Percentiles rank a stretch among this genome's conserved stretches.
These are phyloP conservation scores for Saccharomyces kudriavzevii DNA, from an alignment of 805 yeast genomes.

Conservation along the genomic window DNA sequence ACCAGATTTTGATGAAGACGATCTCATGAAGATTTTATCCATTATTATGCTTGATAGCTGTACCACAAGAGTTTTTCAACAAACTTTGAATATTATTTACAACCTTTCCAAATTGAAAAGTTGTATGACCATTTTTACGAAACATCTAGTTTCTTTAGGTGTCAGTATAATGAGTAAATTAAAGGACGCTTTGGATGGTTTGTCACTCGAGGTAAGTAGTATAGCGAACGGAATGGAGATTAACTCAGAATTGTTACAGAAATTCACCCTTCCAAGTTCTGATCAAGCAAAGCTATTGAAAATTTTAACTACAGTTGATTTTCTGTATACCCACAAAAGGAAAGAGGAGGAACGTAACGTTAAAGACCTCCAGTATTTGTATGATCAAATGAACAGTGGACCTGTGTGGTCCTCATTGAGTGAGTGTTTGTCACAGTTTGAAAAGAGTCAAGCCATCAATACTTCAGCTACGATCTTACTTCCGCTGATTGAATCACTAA, in stretches of 20 bases:
- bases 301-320: constrained; percentile 80
- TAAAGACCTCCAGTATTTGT: constrained; percentile 50
- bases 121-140: constrained; percentile 57
- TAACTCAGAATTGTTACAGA: constrained; percentile 47
- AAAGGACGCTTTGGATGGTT: constrained; percentile 44
- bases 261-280: constrained; percentile 71
- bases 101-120: constrained; percentile 55
- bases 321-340: constrained; percentile 47
- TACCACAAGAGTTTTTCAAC: constrained; percentile 75
- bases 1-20: constrained; percentile 57
- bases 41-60: constrained; percentile 77
- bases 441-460: constrained; percentile 45
- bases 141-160: constrained; percentile 59
- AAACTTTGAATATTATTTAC: constrained; percentile 73
- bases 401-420: constrained; percentile 79
- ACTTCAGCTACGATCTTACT: constrained; percentile 71
- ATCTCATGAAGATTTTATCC: constrained; percentile 54
- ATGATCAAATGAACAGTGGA: constrained; percentile 62
- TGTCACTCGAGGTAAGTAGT: constrained; percentile 39
- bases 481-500: constrained; percentile 82
- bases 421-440: constrained; percentile 57
- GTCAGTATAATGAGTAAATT: constrained; percentile 47
- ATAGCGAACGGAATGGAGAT: constrained; percentile 38
- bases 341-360: constrained; percentile 22
- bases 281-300: constrained; percentile 85